Conservation (phyloP, 331 rosid genomes). For the Saraca asoca region DNA sequence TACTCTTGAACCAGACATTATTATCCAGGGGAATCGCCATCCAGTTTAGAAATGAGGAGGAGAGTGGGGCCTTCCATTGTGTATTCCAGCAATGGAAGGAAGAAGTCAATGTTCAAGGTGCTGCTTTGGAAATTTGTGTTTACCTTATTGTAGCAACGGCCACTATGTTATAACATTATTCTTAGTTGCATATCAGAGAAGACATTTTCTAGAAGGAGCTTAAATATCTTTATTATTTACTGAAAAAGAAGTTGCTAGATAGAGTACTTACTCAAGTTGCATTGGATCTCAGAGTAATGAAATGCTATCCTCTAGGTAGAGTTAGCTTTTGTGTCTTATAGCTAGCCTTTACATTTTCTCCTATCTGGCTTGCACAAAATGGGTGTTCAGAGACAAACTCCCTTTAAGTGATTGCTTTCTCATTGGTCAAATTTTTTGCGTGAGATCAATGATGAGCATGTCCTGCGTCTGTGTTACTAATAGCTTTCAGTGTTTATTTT, state of each 20-base stretch:
- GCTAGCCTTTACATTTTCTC: no score
- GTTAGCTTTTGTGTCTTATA: no score
- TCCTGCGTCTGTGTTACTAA: no score
- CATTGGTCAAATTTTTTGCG: no score
- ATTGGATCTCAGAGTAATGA: no score
- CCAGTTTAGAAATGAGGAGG: constrained; percentile 76
- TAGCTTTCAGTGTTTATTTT: no score
- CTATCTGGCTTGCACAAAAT: no score
- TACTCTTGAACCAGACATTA: constrained; percentile 55
- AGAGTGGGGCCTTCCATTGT: constrained; percentile 68
- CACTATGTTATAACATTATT: neutral
- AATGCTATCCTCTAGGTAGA: no score
- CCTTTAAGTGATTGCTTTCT: no score
- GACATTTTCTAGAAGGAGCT: neutral
- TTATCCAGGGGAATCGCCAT: constrained; percentile 65
- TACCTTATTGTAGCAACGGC: constrained; percentile 16
- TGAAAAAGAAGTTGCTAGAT: neutral
- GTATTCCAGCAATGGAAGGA: constrained; percentile 77
- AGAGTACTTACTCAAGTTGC: neutral
- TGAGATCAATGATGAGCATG: no score
- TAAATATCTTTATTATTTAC: neutral
- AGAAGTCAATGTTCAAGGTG: constrained; percentile 67
- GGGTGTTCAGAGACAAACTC: no score
- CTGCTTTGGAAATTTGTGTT: constrained; percentile 37
- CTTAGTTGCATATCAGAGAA: neutral